Percentiles rank a stretch among this genome's conserved stretches.
These are phyloP conservation scores for Ramalina intermedia DNA, from an alignment of 495 filamentous ascomycete genomes.

Conservation along the genomic window DNA sequence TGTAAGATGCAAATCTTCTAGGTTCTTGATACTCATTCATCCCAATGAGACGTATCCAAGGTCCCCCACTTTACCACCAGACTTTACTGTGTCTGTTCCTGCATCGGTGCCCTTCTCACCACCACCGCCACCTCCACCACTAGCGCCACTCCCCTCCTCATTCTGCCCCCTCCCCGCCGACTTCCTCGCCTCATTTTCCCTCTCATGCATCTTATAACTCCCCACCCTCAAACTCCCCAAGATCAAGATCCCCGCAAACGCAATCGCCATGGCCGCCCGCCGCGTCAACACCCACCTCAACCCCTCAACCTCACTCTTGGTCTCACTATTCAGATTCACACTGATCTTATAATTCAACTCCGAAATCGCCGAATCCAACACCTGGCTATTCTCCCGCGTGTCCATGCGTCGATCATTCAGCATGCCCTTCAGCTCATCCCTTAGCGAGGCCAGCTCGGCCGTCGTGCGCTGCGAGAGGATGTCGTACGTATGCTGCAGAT, in stretches of 20 bases:
- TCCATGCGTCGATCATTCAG: constrained; percentile 94
- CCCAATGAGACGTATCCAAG: constrained; percentile 12
- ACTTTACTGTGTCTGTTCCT: no score
- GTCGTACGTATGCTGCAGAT: constrained; percentile 87
- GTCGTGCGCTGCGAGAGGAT: constrained; percentile 68
- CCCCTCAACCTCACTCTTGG: constrained; percentile 80
- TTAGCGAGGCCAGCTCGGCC: constrained; percentile 64
- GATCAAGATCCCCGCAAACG: constrained; percentile 16
- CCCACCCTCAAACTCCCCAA: constrained; percentile 15
- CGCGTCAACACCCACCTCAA: constrained; percentile 82
- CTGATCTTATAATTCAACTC: constrained; percentile 91
- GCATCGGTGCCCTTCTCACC: background rate
- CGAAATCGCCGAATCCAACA: constrained; percentile 71
- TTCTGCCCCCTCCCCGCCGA: background rate
- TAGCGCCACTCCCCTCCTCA: background rate
- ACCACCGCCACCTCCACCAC: background rate
- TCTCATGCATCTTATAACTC: constrained; percentile 13
- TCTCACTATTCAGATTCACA: constrained; percentile 68
- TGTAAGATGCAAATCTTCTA: no score
- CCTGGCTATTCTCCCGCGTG: constrained; percentile 70
- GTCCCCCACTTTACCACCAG: constrained; percentile 6
- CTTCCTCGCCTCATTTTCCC: constrained; percentile 7
- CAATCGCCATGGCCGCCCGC: constrained; percentile 69
- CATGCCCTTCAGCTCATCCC: constrained; percentile 85
- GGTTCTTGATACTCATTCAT: background rate